Base-by-base conservation (phyloP, 2,329 filamentous ascomycete genomes). In the Penicillium sp. region DNA sequence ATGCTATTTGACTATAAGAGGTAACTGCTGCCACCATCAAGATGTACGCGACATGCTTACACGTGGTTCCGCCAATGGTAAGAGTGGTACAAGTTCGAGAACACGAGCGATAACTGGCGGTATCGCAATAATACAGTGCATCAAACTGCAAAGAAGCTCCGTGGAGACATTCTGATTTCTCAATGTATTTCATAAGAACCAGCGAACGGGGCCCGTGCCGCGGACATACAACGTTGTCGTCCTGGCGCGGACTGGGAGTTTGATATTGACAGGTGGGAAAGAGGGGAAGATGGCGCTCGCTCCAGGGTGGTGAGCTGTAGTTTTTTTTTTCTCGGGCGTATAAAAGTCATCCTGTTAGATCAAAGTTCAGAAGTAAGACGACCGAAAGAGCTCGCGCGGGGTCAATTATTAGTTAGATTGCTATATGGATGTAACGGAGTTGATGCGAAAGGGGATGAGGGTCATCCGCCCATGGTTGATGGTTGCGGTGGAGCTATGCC, bases 381-480 rank as follows among this genome's bases (percentile, higher is more conserved):
- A 62, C 55, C 47, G 41, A 47, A 48, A 45, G 55, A 47, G 55
- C 54, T 41, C 38, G 56, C 60, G 65, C 61, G 64, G 66, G 62
- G 66, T 60, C 51, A 63, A 46, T 53, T 13, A 41, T 53, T 13
- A 41, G 35, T 41, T 30, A 53, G 58, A 50, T 48, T 56, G 59
- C 29, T 7, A 56, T 21, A 41, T 38, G 31, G 41, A 56, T 48
- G 57, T 38, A 35, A 60, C 56, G 46, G 45, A 52, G 50, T 61
- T 49, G 56, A 58, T 67, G 58, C 17, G 54, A 61, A 61, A 31
- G 38, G 46, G 38, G 46, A 19, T 21, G 60, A 62, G 53, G 49
- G 56, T 66, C 66, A 58, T 48, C 56, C 56, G 60, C 58, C 63
- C 56, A 61, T 62, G 61, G 61, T 56, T 60, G 63, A 53, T 41